Conservation (phyloP, 1,284 basidiomycete species). For the Singerocomus rubriflavus region DNA sequence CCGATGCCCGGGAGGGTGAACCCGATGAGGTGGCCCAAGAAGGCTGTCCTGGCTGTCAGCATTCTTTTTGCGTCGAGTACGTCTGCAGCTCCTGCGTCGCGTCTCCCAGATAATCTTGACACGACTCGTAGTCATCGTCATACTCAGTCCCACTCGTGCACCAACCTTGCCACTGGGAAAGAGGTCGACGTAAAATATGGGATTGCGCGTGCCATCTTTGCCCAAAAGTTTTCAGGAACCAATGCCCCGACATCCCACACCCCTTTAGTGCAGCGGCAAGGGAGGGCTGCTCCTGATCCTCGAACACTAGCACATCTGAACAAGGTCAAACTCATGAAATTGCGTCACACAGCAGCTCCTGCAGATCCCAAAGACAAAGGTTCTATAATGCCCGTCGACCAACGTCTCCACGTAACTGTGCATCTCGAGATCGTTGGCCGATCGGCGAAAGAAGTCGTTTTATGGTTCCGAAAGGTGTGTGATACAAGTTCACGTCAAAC, state of each 20-base stretch:
- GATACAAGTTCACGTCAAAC: constrained; percentile 1
- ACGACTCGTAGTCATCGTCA: constrained; percentile 53
- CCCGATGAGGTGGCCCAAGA: constrained; percentile 16
- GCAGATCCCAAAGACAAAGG: constrained; percentile 55
- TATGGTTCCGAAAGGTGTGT: constrained; percentile 67
- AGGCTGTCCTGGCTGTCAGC: constrained; percentile 51
- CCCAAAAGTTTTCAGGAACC: constrained; percentile 48
- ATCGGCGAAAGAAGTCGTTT: constrained; percentile 36
- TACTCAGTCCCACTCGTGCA: constrained; percentile 53
- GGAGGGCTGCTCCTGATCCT: constrained; percentile 45
- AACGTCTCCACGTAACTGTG: constrained; percentile 58
- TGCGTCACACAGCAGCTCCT: constrained; percentile 65
- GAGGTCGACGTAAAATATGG: constrained; percentile 39
- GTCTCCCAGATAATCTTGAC: constrained; percentile 12
- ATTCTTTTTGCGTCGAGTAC: constrained; percentile 63
- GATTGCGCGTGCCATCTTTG: constrained; percentile 51
- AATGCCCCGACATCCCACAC: constrained; percentile 17
- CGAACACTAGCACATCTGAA: constrained; percentile 52
- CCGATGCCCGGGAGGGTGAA: constrained; percentile 29
- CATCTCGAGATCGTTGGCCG: constrained; percentile 20
- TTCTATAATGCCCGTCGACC: constrained; percentile 43
- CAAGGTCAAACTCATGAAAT: constrained; percentile 65
- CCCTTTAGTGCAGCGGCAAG: constrained; percentile 26
- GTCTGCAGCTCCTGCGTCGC: constrained; percentile 13
- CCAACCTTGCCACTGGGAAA: constrained; percentile 16